phyloP scores from a whole-genome alignment of 2,329 filamentous ascomycete species.

The Didymellaceae sp. region DNA sequence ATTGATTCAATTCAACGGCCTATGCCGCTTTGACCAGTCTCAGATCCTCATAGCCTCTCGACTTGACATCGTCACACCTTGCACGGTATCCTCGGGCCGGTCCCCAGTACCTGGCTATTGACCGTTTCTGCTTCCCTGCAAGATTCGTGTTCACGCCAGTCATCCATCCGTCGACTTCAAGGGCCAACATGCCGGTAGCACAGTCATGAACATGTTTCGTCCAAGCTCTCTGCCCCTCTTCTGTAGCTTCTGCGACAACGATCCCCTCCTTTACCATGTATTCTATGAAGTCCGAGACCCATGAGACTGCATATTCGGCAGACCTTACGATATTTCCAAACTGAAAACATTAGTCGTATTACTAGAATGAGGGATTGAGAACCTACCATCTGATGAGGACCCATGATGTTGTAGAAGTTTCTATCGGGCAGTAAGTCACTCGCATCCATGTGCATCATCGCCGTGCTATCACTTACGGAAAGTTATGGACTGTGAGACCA shows the following conservation, averaged over 20 bases:
- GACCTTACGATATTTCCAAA: slow-evolving; percentile 42
- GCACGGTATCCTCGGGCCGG: slow-evolving; percentile 54
- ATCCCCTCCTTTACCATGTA: slow-evolving; percentile 45
- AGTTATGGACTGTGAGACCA: slow-evolving; percentile 32
- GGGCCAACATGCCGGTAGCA: slow-evolving; percentile 53
- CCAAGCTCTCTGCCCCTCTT: slow-evolving; percentile 53
- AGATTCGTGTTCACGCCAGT: slow-evolving; percentile 62
- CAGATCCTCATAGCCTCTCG: slow-evolving; percentile 30
- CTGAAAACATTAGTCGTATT: neutral
- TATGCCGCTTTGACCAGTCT: slow-evolving; percentile 20
- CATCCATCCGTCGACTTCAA: slow-evolving; percentile 63
- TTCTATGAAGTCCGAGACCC: slow-evolving; percentile 47
- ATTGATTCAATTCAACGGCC: too few species aligned
- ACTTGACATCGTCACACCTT: slow-evolving; percentile 34
- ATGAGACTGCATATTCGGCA: slow-evolving; percentile 54
- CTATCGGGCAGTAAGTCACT: neutral
- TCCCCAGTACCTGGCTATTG: slow-evolving; percentile 57
- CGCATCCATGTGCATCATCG: too few species aligned
- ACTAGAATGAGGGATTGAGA: neutral
- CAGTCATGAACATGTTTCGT: slow-evolving; percentile 58
- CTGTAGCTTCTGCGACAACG: slow-evolving; percentile 50
- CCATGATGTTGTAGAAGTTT: slow-evolving; percentile 12
- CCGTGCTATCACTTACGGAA: slow-evolving; percentile 36
- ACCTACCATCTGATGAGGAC: slow-evolving; percentile 2
- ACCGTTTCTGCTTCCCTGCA: slow-evolving; percentile 49